Conservation (phyloP, 768 basidiomycete species). For the Gloeostereum incarnatum region DNA sequence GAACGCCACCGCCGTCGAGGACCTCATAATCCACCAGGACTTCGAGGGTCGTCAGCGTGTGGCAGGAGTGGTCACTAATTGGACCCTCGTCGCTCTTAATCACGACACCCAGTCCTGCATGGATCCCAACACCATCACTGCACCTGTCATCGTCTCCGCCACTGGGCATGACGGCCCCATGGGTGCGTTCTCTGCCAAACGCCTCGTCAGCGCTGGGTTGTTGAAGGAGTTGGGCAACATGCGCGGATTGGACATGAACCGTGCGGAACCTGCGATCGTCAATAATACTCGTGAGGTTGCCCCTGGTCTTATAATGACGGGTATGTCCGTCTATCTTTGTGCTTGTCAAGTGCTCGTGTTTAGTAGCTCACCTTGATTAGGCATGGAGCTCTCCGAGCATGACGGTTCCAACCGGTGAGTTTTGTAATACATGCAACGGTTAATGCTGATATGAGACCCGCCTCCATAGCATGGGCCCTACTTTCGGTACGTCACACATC, state of each 20-base stretch:
- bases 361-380: conserved; percentile 20
- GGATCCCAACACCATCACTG: conserved; percentile 79
- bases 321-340: conserved; percentile 24
- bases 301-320: conserved; percentile 68
- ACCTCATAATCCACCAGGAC: conserved; percentile 62
- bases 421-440: no score
- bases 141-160: conserved; percentile 61
- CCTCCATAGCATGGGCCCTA: conserved; percentile 75
- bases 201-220: conserved; percentile 68
- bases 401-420: conserved; percentile 72
- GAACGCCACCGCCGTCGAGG: conserved; percentile 78
- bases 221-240: conserved; percentile 71
- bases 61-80: conserved; percentile 41
- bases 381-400: conserved; percentile 79
- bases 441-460: no score
- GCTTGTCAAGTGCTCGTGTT: not conserved
- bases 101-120: conserved; percentile 75
- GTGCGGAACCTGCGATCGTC: conserved; percentile 75
- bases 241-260: conserved; percentile 74
- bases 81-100: conserved; percentile 43
- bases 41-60: conserved; percentile 40
- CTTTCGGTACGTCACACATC: no score
- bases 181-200: conserved; percentile 77
- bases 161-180: conserved; percentile 75
- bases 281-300: conserved; percentile 69